phyloP scores from a whole-genome alignment of 2,329 filamentous ascomycete genomes.

The Lasiodiplodia sp. region DNA sequence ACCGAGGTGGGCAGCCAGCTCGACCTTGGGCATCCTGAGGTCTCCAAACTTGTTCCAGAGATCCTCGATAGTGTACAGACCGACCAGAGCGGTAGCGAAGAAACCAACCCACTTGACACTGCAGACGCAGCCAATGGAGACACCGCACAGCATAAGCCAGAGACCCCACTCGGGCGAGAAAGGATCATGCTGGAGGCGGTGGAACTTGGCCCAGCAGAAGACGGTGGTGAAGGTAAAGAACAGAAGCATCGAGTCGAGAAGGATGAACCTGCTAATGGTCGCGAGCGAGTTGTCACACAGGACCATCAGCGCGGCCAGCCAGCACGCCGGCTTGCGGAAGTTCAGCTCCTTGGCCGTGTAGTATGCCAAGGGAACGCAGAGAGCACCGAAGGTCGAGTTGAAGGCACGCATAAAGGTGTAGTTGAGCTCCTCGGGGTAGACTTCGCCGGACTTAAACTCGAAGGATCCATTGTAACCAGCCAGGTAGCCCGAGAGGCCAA shows the following conservation, averaged over 20 bases:
- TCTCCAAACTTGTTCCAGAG: conserved; percentile 98
- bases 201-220: conserved; percentile 97
- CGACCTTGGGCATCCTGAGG: conserved; percentile 80
- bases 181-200: conserved; percentile 82
- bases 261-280: conserved; percentile 97
- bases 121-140: conserved; percentile 97
- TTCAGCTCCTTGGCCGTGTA: conserved; percentile 92
- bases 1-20: conserved; percentile 77
- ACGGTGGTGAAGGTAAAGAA: conserved; percentile 99
- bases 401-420: conserved; percentile 99
- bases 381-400: conserved; percentile 92
- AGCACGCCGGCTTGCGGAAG: conserved; percentile 84
- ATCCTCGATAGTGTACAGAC: conserved; percentile 94
- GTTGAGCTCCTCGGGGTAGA: conserved; percentile 90
- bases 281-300: conserved; percentile 99
- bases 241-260: conserved; percentile 97
- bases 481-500: conserved; percentile 93
- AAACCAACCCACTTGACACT: conserved; percentile 98
- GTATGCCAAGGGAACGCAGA: conserved; percentile 93
- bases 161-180: conserved; percentile 93
- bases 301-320: conserved; percentile 96
- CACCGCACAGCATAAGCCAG: conserved; percentile 91
- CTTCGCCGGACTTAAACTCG: conserved; percentile 98
- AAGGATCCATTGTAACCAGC: conserved; percentile 99
- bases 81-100: conserved; percentile 93